Base-by-base conservation (phyloP, 2,329 filamentous ascomycete species). In the Beauveria rudraprayagi region DNA sequence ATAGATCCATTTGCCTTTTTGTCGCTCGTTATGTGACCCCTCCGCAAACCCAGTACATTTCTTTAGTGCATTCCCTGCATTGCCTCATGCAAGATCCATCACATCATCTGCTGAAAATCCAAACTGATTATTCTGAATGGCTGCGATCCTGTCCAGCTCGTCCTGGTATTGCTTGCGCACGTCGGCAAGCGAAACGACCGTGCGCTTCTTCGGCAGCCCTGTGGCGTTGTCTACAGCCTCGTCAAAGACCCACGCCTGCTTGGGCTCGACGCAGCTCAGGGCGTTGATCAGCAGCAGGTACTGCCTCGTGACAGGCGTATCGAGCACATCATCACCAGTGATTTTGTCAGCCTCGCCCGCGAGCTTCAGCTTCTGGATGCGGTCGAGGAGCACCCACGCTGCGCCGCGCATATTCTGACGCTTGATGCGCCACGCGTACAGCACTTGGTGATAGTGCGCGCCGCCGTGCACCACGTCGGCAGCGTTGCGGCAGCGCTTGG, bases 211-310 rank as follows among this genome's bases (percentile, higher is more conserved):
- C n/a, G 56, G 56, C 26, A 34, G 56, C n/a, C 56, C 56, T 16
- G 73, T 59, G 9, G 62, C 63, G 5, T 64, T 66, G 41, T 66
- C 66, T 19, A 68, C 69, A 43, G 66, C 67, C 57, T 75, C 70
- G 71, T 72, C 68, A 54, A 83, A 86, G 71, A 96, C 84, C 83
- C 95, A 99, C 69, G 96, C 89, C 64, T 90, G 85, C 66, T 83
- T 85, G 62, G 86, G 79, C 54, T 90, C 86, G 46, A 97, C 91
- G 65, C 91, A 96, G 66, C 89, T 91, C 63, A 99, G 79, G 1
- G 91, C 88, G 71, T 99, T 99, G 77, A 99, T 96, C 50, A 99
- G 83, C 63, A 92, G 82, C n/a, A 97, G 78, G 68, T 96, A 94
- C 69, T 91, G 88, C 66, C 89, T 84, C 52, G 88, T 86, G 37